Evolutionary conservation across 768 basidiomycete species (phyloP).

Genomic region (Sistotremastrum niveocremeum): DNA sequence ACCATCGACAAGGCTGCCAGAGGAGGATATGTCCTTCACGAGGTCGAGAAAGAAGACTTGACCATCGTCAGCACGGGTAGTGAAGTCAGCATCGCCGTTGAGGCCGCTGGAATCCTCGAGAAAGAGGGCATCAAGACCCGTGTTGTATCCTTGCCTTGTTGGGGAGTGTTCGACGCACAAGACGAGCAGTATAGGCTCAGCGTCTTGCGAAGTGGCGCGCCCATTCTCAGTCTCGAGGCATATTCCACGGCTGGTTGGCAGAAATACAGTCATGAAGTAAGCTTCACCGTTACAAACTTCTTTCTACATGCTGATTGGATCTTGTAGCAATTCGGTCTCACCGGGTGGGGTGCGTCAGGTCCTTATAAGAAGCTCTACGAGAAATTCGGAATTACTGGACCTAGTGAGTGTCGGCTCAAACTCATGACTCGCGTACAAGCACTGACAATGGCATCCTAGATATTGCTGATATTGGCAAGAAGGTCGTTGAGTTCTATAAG

Average conservation of each 20-base stretch:
- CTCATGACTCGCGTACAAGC: conserved; percentile 1
- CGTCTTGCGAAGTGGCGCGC: conserved; percentile 80
- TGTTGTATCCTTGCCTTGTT: conserved; percentile 81
- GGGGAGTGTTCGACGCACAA: conserved; percentile 80
- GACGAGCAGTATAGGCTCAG: conserved; percentile 63
- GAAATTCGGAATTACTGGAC: conserved; percentile 74
- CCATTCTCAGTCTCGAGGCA: conserved; percentile 83
- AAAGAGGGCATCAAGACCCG: conserved; percentile 68
- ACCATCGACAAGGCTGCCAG: conserved; percentile 69
- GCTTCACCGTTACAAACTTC: conserved; percentile 3
- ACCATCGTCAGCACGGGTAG: conserved; percentile 84
- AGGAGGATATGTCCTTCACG: conserved; percentile 85
- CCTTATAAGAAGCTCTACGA: conserved; percentile 86
- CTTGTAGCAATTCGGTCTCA: conserved; percentile 52
- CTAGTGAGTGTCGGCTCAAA: conserved; percentile 32
- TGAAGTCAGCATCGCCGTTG: conserved; percentile 79
- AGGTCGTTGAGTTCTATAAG: conserved; percentile 81
- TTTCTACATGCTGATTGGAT: conserved; percentile 5
- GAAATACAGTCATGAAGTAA: conserved; percentile 76
- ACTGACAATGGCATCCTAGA: conserved; percentile 24
- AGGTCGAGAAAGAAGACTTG: conserved; percentile 66
- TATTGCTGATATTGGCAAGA: conserved; percentile 72
- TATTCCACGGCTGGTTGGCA: conserved; percentile 65
- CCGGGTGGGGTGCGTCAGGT: conserved; percentile 77
- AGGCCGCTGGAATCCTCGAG: conserved; percentile 71